These are phyloP conservation scores for Cladorrhinum samala DNA, from an alignment of 495 filamentous ascomycete genomes.

Conservation along the genomic window DNA sequence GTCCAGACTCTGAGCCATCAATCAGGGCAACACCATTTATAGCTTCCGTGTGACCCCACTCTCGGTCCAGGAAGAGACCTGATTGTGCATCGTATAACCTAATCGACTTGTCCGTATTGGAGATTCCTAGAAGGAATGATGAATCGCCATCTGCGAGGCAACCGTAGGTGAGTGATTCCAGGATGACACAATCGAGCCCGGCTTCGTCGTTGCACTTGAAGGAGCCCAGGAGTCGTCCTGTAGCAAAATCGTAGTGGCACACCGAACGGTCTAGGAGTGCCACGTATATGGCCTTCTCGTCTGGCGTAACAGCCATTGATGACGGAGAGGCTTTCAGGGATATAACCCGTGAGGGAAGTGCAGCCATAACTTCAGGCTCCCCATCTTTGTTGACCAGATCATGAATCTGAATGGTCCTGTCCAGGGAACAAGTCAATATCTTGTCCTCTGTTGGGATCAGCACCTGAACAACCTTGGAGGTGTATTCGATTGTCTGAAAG, in stretches of 20 bases:
- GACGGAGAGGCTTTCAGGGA: constrained; percentile 79
- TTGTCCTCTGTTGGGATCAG: constrained; percentile 47
- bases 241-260: constrained; percentile 64
- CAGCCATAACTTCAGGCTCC: constrained; percentile 63
- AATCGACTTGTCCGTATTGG: constrained; percentile 91
- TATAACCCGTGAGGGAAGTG: constrained; percentile 66
- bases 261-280: constrained; percentile 80
- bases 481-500: constrained; percentile 46
- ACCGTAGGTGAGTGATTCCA: constrained; percentile 65
- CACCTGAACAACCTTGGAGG: constrained; percentile 43
- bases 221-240: constrained; percentile 60
- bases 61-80: constrained; percentile 71
- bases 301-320: constrained; percentile 65
- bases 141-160: constrained; percentile 32
- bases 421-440: constrained; percentile 79
- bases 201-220: constrained; percentile 80
- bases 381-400: constrained; percentile 69
- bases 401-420: constrained; percentile 75
- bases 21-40: constrained; percentile 77
- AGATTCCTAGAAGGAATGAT: constrained; percentile 68
- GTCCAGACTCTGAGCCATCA: constrained; percentile 46
- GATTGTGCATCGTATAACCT: constrained; percentile 75
- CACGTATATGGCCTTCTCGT: constrained; percentile 59
- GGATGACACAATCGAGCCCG: constrained; percentile 70
- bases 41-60: constrained; percentile 91